Conservation (phyloP, 2,329 filamentous ascomycete species). For the Davidsoniella australis region DNA sequence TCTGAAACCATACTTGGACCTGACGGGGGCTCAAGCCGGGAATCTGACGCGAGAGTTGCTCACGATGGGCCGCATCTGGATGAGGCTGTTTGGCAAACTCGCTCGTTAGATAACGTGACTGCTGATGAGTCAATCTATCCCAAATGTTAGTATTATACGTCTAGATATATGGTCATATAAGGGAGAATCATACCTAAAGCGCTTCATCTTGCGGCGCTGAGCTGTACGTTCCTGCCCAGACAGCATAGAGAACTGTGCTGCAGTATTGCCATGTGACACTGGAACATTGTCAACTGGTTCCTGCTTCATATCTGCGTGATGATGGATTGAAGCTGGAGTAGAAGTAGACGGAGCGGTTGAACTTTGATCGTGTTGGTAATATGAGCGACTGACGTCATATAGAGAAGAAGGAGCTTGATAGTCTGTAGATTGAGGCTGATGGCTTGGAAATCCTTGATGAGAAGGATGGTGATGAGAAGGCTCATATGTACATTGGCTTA, state of each 20-base stretch:
- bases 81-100: constrained; percentile 92
- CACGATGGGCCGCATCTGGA: constrained; percentile 78
- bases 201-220: constrained; percentile 53
- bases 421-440: no score
- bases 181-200: constrained; percentile 46
- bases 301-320: no score
- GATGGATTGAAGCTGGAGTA: no score
- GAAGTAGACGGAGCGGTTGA: no score
- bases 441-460: no score
- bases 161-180: background rate
- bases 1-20: constrained; percentile 98
- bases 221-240: constrained; percentile 23
- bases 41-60: constrained; percentile 75
- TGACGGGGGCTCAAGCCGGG: constrained; percentile 81
- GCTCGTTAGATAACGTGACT: constrained; percentile 95
- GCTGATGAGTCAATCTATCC: constrained; percentile 72
- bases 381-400: no score
- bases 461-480: no score
- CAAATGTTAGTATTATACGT: background rate
- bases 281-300: no score
- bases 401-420: no score
- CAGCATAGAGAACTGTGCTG: background rate
- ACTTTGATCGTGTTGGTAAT: no score
- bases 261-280: no score
- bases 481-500: no score